These are phyloP conservation scores for Urtica urens DNA, from an alignment of 306 rosid genomes.

Conservation along the genomic window DNA sequence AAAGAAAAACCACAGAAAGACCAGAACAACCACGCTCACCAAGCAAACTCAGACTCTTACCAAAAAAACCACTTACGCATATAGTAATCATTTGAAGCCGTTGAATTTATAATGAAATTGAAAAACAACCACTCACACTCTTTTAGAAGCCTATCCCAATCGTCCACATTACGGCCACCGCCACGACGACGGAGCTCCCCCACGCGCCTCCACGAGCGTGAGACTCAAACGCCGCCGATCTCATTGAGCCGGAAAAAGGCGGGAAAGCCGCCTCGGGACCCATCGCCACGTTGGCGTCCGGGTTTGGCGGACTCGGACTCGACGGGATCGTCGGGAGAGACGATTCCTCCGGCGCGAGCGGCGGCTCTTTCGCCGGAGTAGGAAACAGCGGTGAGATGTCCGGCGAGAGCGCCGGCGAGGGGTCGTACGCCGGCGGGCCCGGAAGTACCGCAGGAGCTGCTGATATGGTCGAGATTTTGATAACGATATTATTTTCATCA, in stretches of 20 bases:
- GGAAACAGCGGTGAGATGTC: slow-evolving; percentile 44
- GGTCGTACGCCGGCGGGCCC: slow-evolving; percentile 11
- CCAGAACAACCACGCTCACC: no score
- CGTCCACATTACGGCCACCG: slow-evolving; percentile 1
- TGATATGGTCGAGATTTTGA: slow-evolving; percentile 27
- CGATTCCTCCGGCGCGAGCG: slow-evolving; percentile 28
- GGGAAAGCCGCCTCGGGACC: slow-evolving; percentile 23
- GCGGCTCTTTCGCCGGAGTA: slow-evolving; percentile 25
- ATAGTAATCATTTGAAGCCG: no score
- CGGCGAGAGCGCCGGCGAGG: slow-evolving; percentile 28
- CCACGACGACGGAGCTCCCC: slow-evolving; percentile 14
- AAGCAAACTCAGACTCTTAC: no score
- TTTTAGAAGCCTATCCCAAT: no score
- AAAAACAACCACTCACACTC: background rate
- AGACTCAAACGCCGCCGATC: slow-evolving; percentile 2
- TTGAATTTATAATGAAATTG: no score
- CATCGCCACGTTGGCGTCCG: slow-evolving; percentile 21
- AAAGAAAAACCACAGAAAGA: no score
- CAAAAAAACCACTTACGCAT: slow-evolving; percentile 15
- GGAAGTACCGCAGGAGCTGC: slow-evolving; percentile 38
- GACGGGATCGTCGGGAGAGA: slow-evolving; percentile 49
- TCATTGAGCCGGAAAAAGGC: slow-evolving; percentile 31
- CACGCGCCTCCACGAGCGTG: background rate
- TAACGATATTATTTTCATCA: background rate
- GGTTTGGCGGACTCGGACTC: slow-evolving; percentile 47